phyloP scores from a whole-genome alignment of 73 alveolate species.

The Paramecium tetraurelia region DNA sequence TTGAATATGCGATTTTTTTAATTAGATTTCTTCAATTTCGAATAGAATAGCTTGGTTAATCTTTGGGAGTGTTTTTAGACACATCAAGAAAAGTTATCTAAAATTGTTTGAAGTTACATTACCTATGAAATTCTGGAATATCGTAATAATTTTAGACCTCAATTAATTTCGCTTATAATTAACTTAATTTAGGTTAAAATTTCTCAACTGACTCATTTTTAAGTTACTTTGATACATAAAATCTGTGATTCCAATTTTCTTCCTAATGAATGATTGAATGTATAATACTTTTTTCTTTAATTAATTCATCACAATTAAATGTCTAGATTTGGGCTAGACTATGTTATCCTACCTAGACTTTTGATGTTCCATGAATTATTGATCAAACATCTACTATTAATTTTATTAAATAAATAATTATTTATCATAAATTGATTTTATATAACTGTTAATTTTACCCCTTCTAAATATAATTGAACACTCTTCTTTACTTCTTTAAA shows the following conservation, averaged over 20 bases:
- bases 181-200: background rate
- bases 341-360: background rate
- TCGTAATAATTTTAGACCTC: background rate
- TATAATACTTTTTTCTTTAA: background rate
- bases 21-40: constrained; percentile 12
- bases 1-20: background rate
- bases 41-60: background rate
- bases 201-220: background rate
- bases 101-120: background rate
- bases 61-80: background rate
- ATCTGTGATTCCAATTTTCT: constrained; percentile 4
- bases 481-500: background rate
- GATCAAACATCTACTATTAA: background rate
- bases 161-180: background rate
- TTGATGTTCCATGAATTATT: background rate
- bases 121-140: constrained; percentile 45
- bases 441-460: background rate
- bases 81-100: background rate
- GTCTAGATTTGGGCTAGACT: background rate
- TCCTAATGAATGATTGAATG: background rate
- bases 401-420: background rate
- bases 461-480: background rate
- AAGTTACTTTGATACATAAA: background rate
- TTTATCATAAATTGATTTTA: background rate
- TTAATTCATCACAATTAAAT: background rate